Base-by-base conservation (phyloP, 805 yeast genomes). In the Clavispora phyllophila region DNA sequence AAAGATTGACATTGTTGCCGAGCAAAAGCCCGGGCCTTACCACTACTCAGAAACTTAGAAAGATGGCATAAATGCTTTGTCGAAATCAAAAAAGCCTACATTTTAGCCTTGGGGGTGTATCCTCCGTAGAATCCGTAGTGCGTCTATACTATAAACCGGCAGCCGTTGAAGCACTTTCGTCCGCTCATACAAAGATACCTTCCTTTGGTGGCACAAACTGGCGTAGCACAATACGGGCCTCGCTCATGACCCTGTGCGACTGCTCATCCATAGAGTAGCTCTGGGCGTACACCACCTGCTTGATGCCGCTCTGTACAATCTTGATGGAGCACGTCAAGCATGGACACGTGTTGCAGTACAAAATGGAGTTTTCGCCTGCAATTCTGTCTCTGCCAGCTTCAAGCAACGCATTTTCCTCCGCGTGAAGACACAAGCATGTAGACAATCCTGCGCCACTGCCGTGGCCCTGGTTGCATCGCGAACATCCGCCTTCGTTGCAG, bases 301-400 rank as follows among this genome's bases (percentile, higher is more conserved):
- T 73, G 35, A 93, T 82, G 1, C 99, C 99, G 50, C 84, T 73
- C 63, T 93, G 99, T 8, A 89, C 96, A 41, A 93, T 91, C 65
- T 93, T 93, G 32, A 93, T 88, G 5, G 96, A 82, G 60, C 99
- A 93, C 0, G 99, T 93, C 45, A 93, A 69, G 60, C 99, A 93
- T 0, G 99, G 99, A 56, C 99, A 87, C 0, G 99, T 93, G 61
- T 93, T 93, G 65, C 99, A 93, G 60, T 93, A 93, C 44, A 89
- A 63, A 0, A 79, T 81, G 8, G 87, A 81, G 17, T 53, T 57
- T 9, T 63, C 64, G 0, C 86, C 86, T 7, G 64, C 62, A 9
- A 87, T 76, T 43, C 98, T 69, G 50, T 86, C 96, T 49, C 97
- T 73, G 1, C 99, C 99, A 7, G 96, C 87, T 61, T 93, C 99